Base-by-base conservation (phyloP, 108 stramenopile species). In the Fistulifera pelliculosa region DNA sequence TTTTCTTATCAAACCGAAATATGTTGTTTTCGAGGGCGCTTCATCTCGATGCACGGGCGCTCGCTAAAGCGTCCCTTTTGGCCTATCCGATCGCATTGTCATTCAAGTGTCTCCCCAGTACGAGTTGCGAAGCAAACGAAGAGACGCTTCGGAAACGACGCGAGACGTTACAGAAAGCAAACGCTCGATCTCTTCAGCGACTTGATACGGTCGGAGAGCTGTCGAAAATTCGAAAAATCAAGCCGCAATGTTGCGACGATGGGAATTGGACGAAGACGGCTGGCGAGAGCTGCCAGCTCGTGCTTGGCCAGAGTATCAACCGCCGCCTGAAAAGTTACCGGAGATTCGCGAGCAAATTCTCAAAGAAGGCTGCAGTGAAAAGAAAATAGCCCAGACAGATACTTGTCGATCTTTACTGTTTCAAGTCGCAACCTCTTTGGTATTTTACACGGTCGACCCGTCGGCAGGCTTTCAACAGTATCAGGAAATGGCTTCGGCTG, bases 261-360 rank as follows among this genome's bases (percentile, higher is more conserved):
- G 70, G 70, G 59, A 71, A 51, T 14, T 31, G 21, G 70, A 71
- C 38, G 70, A 71, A 61, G 70, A 71, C 15, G 70, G 70, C 7
- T 71, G 70, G 70, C 47, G 70, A 13, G 54, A 71, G 41, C 45
- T 71, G 0, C 70, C 70, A 10, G 70, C 70, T 24, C 49, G 70
- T n/a, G 70, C 70, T 13, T 71, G 70, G 70, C 70, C 70, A 8
- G 54, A 41, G 24, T 60, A 56, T 44, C 70, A 71, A 51, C 70
- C 70, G 11, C 56, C 54, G 27, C 64, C 64, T 10, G 59, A 71
- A 38, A 41, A 71, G 45, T 42, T 71, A 24, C 47, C 49, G 27
- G 70, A 21, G 6, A 58, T 71, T 23, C 47, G 47, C 42, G 52
- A 38, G 12, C 22, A 63, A 41, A 38, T 62, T 21, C 6, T 31